Evolutionary conservation across 2,329 filamentous ascomycete species (phyloP), one percentile per base, ranked within the genome.

Genomic region (Aspergillus glaucus): DNA sequence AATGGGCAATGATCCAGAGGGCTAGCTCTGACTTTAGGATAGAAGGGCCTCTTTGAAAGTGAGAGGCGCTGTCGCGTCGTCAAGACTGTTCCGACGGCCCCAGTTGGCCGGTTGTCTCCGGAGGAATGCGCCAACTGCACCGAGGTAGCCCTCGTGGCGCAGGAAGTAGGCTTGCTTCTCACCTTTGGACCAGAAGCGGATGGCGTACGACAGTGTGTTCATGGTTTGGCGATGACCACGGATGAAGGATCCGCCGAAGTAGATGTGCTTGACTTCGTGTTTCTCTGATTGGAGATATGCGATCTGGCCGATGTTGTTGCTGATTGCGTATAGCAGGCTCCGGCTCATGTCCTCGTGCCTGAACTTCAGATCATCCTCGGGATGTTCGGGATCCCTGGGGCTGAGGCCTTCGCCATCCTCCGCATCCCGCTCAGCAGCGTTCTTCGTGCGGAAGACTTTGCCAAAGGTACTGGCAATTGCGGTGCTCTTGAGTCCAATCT

Each of bases 231-330:
- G 84, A 68, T 98, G 93, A 37, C 93, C 93, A 39, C 93, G 85
- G 64, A 98, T 97, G 66, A 97, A 98, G 6, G 87, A 93, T 21
- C 93, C 93, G 19, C 93, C 93, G 69, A 98, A 98, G 74, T 98
- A 98, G 52, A 98, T 97, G 63, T 92, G 84, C 54, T 88, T 86
- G 22, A 97, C 77, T 42, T 86, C 81, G 72, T 98, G 92, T 64
- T 95, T 93, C 67, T 96, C 91, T 5, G 89, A 93, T 66, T 97
- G 93, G n/a, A 98, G 77, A 68, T 93, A 96, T 40, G 93, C 90
- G 60, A 98, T 95, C 73, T 98, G 93, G 14, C 93, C 93, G 55
- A 97, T 96, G 71, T 97, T 97, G 75, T 97, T 97, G 67, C 87
- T 83, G 26, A 97, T 89, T 21, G 93, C 93, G 70, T 95, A 98